Evolutionary conservation across 495 filamentous ascomycete species (phyloP).

Genomic region (Aspergillus bridgeri): DNA sequence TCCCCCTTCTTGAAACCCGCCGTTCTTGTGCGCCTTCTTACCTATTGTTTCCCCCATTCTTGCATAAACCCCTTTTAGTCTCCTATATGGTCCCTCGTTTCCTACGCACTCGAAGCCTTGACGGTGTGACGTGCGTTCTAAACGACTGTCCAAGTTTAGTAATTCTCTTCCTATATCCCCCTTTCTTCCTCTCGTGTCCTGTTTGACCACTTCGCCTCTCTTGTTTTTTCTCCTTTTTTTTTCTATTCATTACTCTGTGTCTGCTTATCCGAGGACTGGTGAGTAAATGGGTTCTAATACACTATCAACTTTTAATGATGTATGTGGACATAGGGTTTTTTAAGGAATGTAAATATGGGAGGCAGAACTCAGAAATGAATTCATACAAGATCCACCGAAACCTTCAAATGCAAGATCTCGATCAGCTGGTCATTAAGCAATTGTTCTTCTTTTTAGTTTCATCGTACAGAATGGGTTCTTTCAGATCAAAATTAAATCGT

Average conservation of each 20-base stretch:
- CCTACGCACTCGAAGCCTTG: slow-evolving; percentile 21
- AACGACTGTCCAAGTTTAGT: slow-evolving; percentile 14
- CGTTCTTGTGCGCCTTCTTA: slow-evolving; percentile 14
- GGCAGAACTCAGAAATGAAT: slow-evolving; percentile 14
- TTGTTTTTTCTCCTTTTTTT: not conserved
- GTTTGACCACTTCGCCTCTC: slow-evolving; percentile 19
- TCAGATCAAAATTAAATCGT: no score
- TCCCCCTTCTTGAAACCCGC: not conserved
- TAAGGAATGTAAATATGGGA: slow-evolving; percentile 40
- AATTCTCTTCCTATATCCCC: slow-evolving; percentile 10
- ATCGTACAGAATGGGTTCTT: no score
- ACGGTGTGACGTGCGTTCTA: slow-evolving; percentile 19
- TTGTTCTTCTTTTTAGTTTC: no score
- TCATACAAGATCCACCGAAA: not conserved
- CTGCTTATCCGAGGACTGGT: slow-evolving; percentile 11
- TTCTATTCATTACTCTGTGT: slow-evolving; percentile 6
- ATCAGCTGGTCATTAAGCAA: no score
- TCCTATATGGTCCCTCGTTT: slow-evolving; percentile 1
- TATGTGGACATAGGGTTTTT: slow-evolving; percentile 25
- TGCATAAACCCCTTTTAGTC: slow-evolving; percentile 13
- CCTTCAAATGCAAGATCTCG: no score
- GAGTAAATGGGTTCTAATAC: slow-evolving; percentile 13
- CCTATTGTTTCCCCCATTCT: slow-evolving; percentile 20
- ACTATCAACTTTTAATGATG: slow-evolving; percentile 26
- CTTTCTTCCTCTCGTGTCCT: slow-evolving; percentile 12